A percentile compares a stretch with the other conserved stretches of the same genome.
Evolutionary conservation across 768 basidiomycete genomes (phyloP).

Genomic region (Russula foetens): DNA sequence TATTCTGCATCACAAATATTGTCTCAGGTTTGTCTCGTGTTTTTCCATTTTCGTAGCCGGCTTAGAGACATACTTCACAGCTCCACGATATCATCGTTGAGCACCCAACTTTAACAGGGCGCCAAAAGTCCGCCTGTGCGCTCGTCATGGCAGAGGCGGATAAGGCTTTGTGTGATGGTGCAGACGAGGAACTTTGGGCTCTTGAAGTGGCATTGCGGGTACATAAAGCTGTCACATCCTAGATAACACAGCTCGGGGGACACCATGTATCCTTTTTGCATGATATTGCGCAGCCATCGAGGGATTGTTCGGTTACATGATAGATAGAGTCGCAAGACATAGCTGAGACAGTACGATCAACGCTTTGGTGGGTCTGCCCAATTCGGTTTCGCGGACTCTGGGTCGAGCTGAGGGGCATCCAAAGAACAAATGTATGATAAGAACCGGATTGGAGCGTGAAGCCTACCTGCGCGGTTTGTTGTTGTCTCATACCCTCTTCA

Average conservation of each 20-base stretch:
- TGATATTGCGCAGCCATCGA: neutral
- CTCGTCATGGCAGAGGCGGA: conserved; percentile 90
- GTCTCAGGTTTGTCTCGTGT: conserved; percentile 54
- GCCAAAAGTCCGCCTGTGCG: conserved; percentile 74
- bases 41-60: conserved; percentile 22
- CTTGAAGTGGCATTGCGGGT: conserved; percentile 80
- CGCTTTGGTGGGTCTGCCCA: conserved; percentile 26
- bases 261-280: neutral
- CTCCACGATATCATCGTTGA: conserved; percentile 82
- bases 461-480: conserved; percentile 26
- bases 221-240: conserved; percentile 46
- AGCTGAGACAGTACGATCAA: neutral
- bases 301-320: neutral
- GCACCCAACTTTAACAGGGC: conserved; percentile 72
- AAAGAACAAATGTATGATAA: neutral
- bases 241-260: neutral
- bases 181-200: conserved; percentile 94
- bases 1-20: conserved; percentile 89
- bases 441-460: neutral
- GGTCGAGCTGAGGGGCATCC: conserved; percentile 24
- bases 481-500: conserved; percentile 27
- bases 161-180: conserved; percentile 92
- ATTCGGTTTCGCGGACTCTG: conserved; percentile 31
- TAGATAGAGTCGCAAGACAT: neutral
- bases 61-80: conserved; percentile 34